phyloP scores from a whole-genome alignment of 1,139 yeast species.

The Saccharomyces hybrid region DNA sequence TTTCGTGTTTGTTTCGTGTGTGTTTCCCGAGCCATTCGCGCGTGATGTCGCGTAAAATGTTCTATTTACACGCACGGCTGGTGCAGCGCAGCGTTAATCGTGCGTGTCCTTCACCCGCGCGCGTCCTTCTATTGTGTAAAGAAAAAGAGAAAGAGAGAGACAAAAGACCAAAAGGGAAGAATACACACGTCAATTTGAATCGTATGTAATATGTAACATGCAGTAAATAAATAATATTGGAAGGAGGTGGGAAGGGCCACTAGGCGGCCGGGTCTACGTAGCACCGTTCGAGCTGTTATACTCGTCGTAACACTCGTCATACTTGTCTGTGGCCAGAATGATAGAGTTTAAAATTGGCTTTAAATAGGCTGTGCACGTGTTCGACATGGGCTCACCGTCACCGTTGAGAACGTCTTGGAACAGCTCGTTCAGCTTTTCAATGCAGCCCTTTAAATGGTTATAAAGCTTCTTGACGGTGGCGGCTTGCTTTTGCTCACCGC shows the following conservation, averaged over 20 bases:
- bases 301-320: slow-evolving; percentile 11
- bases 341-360: slow-evolving; percentile 24
- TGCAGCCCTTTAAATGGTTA: slow-evolving; percentile 40
- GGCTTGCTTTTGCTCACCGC: slow-evolving; percentile 50
- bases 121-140: background rate
- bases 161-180: background rate
- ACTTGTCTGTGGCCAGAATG: slow-evolving; percentile 25
- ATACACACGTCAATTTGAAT: background rate
- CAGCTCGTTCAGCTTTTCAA: slow-evolving; percentile 22
- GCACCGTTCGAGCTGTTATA: background rate
- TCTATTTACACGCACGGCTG: slow-evolving; percentile 1
- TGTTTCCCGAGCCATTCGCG: background rate
- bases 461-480: slow-evolving; percentile 40
- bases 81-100: background rate
- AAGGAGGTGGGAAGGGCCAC: too few relatives aligned
- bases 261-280: too few relatives aligned
- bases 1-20: background rate
- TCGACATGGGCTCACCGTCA: slow-evolving; percentile 25
- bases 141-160: background rate
- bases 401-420: slow-evolving; percentile 25
- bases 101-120: background rate
- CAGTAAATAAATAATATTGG: background rate
- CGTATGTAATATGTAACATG: background rate
- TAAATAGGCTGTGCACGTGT: slow-evolving; percentile 22
- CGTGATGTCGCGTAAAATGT: background rate